Percentiles rank a stretch among this genome's conserved stretches.
Evolutionary conservation across 345 rosid species (phyloP).

Genomic region (Citrus medica): DNA sequence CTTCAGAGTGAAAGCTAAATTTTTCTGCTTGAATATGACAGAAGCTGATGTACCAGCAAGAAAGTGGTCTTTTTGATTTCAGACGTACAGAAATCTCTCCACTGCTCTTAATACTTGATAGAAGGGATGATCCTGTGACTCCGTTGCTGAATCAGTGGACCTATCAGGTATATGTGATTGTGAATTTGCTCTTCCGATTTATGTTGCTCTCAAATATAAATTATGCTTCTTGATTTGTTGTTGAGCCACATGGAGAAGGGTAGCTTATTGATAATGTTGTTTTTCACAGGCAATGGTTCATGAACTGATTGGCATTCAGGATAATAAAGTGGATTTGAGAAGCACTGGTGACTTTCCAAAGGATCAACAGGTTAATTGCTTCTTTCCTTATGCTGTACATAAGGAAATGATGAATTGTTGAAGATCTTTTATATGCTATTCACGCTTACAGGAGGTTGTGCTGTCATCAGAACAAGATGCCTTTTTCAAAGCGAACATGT

Average conservation of each 20-base stretch:
- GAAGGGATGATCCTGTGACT: slow-evolving; percentile 97
- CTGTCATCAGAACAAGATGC: slow-evolving; percentile 93
- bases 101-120: slow-evolving; percentile 72
- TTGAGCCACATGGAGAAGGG: slow-evolving; percentile 9
- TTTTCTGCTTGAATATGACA: slow-evolving; percentile 30
- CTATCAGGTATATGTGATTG: slow-evolving; percentile 60
- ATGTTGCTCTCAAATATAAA: slow-evolving; percentile 8
- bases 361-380: slow-evolving; percentile 74
- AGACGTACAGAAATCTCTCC: slow-evolving; percentile 93
- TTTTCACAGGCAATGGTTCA: slow-evolving; percentile 90
- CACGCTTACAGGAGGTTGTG: slow-evolving; percentile 72
- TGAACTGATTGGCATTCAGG: slow-evolving; percentile 85
- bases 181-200: slow-evolving; percentile 15
- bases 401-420: neutral
- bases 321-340: slow-evolving; percentile 91
- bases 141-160: slow-evolving; percentile 98
- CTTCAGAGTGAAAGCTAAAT: slow-evolving; percentile 3
- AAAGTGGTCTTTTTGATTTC: slow-evolving; percentile 93
- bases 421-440: slow-evolving; percentile 12
- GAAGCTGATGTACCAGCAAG: slow-evolving; percentile 98
- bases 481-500: slow-evolving; percentile 86
- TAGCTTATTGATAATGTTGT: slow-evolving; percentile 18
- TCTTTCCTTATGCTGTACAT: neutral
- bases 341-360: slow-evolving; percentile 58
- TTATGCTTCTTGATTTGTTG: slow-evolving; percentile 13